phyloP scores from a whole-genome alignment of 2,329 filamentous ascomycete genomes.

The Pseudogymnoascus sp. region DNA sequence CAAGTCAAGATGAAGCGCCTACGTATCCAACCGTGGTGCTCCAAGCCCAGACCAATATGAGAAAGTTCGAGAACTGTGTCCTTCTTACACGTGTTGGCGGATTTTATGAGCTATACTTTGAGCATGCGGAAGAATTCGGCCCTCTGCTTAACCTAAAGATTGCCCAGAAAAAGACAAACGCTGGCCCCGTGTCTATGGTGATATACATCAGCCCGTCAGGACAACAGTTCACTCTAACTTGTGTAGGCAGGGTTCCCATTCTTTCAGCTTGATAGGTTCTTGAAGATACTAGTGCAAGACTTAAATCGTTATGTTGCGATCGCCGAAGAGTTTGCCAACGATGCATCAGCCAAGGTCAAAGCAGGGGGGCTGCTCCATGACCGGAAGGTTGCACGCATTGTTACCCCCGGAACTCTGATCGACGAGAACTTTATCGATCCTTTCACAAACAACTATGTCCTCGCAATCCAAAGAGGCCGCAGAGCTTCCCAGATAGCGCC shows the following conservation, averaged over 20 bases:
- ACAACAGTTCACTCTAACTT: not conserved
- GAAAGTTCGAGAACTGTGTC: constrained; percentile 83
- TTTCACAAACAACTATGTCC: constrained; percentile 84
- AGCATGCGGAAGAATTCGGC: constrained; percentile 84
- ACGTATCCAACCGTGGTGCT: constrained; percentile 80
- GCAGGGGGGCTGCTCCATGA: constrained; percentile 76
- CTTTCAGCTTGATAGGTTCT: constrained; percentile 83
- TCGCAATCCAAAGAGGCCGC: constrained; percentile 61
- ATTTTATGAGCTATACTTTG: constrained; percentile 97
- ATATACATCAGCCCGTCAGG: constrained; percentile 16
- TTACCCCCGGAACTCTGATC: constrained; percentile 91
- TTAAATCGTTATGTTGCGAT: constrained; percentile 86
- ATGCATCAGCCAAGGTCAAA: constrained; percentile 59
- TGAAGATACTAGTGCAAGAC: constrained; percentile 90
- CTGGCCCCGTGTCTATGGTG: constrained; percentile 78
- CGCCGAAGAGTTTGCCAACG: constrained; percentile 82
- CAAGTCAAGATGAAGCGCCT: constrained; percentile 30
- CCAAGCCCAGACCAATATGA: constrained; percentile 83
- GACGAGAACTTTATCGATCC: constrained; percentile 97
- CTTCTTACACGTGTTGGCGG: constrained; percentile 85
- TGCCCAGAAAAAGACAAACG: constrained; percentile 68
- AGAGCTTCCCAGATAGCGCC: constrained; percentile 5
- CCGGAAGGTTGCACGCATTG: constrained; percentile 73
- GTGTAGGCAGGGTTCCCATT: constrained; percentile 79
- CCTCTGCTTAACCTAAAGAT: constrained; percentile 84